These are phyloP conservation scores for Aspergillus melleus DNA, from an alignment of 2,329 filamentous ascomycete species.

Conservation along the genomic window DNA sequence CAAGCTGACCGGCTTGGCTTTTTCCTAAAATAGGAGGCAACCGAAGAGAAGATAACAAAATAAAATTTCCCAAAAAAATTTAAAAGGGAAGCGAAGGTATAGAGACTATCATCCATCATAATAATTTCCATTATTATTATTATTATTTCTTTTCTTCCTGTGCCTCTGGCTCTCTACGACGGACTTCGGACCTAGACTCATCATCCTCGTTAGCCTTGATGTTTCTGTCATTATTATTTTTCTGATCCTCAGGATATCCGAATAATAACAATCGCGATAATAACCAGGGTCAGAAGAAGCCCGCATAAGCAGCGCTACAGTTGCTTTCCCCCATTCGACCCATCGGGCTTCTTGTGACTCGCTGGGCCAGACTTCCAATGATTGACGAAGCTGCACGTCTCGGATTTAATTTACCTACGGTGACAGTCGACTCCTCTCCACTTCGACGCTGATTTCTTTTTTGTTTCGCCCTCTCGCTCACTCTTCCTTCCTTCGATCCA, in stretches of 20 bases:
- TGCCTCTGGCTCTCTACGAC: neutral
- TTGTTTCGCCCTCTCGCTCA: constrained; percentile 8
- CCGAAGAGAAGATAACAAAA: no score
- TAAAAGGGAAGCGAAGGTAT: neutral
- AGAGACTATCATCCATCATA: constrained; percentile 1
- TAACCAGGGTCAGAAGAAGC: neutral
- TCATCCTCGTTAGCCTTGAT: neutral
- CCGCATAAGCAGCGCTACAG: neutral
- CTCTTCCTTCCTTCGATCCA: constrained; percentile 12
- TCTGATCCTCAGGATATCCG: neutral
- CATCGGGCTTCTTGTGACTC: constrained; percentile 17
- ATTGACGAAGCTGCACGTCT: constrained; percentile 16
- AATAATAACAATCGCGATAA: neutral
- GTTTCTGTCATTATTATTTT: neutral
- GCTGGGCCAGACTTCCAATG: constrained; percentile 15
- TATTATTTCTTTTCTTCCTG: neutral
- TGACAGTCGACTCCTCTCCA: constrained; percentile 19
- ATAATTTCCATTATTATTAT: constrained; percentile 10
- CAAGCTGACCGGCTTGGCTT: neutral
- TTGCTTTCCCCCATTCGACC: no score
- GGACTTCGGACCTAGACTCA: neutral
- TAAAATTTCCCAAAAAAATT: no score
- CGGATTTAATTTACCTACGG: constrained; percentile 18
- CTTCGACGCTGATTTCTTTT: constrained; percentile 11
- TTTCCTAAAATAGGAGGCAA: neutral